These are phyloP conservation scores for Macrocybe gigantea DNA, from an alignment of 768 basidiomycete genomes.

Conservation along the genomic window DNA sequence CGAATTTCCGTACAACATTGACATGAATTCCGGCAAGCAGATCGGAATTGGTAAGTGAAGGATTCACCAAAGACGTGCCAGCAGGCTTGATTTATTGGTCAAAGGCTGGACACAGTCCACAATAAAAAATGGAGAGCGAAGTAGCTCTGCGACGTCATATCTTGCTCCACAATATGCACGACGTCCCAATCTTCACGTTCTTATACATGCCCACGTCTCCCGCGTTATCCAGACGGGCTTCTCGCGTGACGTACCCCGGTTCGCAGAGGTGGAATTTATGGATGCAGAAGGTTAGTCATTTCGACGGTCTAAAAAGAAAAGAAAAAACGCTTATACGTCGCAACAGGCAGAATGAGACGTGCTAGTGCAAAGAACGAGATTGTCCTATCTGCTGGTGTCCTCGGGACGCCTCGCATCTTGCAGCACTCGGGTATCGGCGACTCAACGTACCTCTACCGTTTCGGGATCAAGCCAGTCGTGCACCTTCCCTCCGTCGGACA, in stretches of 20 bases:
- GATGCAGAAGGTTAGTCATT: conserved; percentile 3
- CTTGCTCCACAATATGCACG: conserved; percentile 10
- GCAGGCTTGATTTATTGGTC: not conserved
- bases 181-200: conserved; percentile 17
- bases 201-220: conserved; percentile 16
- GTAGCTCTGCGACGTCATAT: conserved; percentile 22
- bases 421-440: conserved; percentile 25
- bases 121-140: conserved; percentile 16
- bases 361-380: conserved; percentile 24
- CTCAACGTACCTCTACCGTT: conserved; percentile 5
- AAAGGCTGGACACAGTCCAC: conserved; percentile 21
- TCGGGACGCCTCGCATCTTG: conserved; percentile 23
- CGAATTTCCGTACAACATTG: conserved; percentile 18
- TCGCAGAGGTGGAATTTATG: conserved; percentile 18
- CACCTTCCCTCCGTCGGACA: conserved; percentile 23
- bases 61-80: not conserved
- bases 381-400: conserved; percentile 24
- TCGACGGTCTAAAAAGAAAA: not conserved
- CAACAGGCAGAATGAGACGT: conserved; percentile 3
- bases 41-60: conserved; percentile 16
- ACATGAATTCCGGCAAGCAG: conserved; percentile 19
- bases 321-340: not conserved
- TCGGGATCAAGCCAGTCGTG: conserved; percentile 17
- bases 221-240: conserved; percentile 13
- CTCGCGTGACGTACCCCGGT: conserved; percentile 10